Base-by-base conservation (phyloP, 768 basidiomycete genomes). In the Sarcodon sp. region DNA sequence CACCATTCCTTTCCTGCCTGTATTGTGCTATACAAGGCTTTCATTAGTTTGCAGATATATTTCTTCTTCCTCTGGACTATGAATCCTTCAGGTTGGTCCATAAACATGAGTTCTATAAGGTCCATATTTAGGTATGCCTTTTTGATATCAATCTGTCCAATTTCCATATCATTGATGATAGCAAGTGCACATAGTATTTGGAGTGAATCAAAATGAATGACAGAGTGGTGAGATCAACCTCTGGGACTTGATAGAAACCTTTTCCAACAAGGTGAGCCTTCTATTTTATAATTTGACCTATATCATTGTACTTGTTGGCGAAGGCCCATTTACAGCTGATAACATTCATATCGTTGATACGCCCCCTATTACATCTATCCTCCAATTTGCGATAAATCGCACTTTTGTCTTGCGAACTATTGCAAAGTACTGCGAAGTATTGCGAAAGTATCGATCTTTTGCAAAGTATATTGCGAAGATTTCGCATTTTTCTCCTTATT, bases 141-240 rank as follows among this genome's bases (percentile, higher is more conserved):
- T 36, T 65, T 63, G 34, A 69, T 48, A 47, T 67, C 65, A 4
- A 66, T 48, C 45, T 65, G 63, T 6, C 61, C 53, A 1, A 68
- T 37, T 1, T 60, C 57, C 51, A 59, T 59, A 46, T 57, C 54
- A 13, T 47, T n/a, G 0, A 35, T 1, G 4, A 27, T 4, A 3
- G 21, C 21, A 27, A 27, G 21, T 27, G 21, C 21, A 27, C 21
- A 27, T 27, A 27, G 21, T 27, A 27, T 27, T 4, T 27, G 21
- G 21, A 27, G 21, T 27, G 21, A 27, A 4, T 27, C 21, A 27
- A 27, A 27, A 27, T 4, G 21, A 27, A 27, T 27, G 21, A 27
- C 21, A 4, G 21, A 27, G 21, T 27, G 21, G 21, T 27, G 21
- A 27, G 21, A 33, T 46, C 45, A 6, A 31, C 32, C 3, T 7